Evolutionary conservation across 345 rosid species (phyloP), one percentile per base, ranked within the genome.

Genomic region (Melaleuca alternifolia): DNA sequence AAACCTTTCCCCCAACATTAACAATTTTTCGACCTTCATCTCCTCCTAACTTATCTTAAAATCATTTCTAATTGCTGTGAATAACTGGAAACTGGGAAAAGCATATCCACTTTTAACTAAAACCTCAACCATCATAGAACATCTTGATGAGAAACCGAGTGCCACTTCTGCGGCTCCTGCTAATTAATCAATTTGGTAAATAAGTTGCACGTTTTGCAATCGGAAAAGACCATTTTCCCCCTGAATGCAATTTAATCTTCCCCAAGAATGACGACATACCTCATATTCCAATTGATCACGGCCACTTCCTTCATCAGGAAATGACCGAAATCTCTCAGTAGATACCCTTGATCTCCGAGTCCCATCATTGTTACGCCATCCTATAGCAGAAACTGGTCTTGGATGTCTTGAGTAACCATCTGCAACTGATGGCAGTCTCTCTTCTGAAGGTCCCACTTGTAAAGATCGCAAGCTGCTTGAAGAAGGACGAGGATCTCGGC

Each of bases 391-490:
- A 83, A 91, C 76, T 26, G 93, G 89, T 90, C 97, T 91, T 52
- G 89, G 85, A 88, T 93, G 95, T 90, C 98, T 93, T n/a, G 95
- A 88, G 86, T 90, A 93, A 91, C 85, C 91, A 91, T 95, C 99
- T 75, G 89, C 85, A 86, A 87, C 90, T 86, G 91, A 82, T 84
- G 89, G 96, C 89, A 93, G 87, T 85, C 94, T 91, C 76, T 91
- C 96, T 71, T 92, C 95, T 23, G 92, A 89, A 59, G 92, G 89
- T 65, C 92, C 88, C 59, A 84, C 92, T 88, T 93, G 95, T 84
- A 94, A 95, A 54, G 89, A 54, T 51, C 85, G 92, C 91, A 88
- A 81, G 87, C 87, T 86, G 88, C 91, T 92, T 54, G 95, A 92
- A 86, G 96, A 93, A 87, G 94, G 91, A 92, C 97, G 93, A 84